A percentile compares a stretch with the other conserved stretches of the same genome.
phyloP scores from a whole-genome alignment of 1,139 yeast species.

The Candida labiduridarum region DNA sequence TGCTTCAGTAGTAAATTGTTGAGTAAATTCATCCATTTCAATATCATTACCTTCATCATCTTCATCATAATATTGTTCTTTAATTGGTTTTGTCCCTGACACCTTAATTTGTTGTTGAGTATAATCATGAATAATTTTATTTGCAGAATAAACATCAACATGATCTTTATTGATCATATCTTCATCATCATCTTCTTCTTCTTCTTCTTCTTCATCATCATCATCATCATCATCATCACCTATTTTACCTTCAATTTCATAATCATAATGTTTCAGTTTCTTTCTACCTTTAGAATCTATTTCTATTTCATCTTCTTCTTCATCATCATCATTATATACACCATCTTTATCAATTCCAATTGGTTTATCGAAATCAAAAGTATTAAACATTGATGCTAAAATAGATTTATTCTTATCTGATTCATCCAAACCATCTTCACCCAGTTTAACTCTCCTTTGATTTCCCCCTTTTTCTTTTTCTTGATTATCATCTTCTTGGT shows the following conservation, averaged over 20 bases:
- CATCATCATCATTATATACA: conserved; percentile 49
- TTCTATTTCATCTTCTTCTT: conserved; percentile 44
- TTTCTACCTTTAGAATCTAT: conserved; percentile 52
- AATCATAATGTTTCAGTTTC: conserved; percentile 36
- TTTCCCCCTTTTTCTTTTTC: too few species aligned
- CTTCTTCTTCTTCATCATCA: conserved; percentile 13
- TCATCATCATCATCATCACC: conserved; percentile 22
- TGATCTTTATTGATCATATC: conserved; percentile 10
- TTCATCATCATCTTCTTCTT: conserved; percentile 11
- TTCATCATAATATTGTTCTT: conserved; percentile 45
- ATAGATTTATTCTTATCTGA: conserved; percentile 43
- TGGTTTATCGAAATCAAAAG: conserved; percentile 65
- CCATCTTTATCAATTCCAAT: conserved; percentile 45
- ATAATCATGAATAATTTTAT: conserved; percentile 25
- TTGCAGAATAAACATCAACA: conserved; percentile 23
- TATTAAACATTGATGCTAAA: conserved; percentile 53
- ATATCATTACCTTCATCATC: conserved; percentile 43
- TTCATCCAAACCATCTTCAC: conserved; percentile 25
- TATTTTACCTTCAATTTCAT: conserved; percentile 37
- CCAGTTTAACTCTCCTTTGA: conserved; percentile 19
- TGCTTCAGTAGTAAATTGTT: conserved; percentile 31
- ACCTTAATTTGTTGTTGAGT: conserved; percentile 12
- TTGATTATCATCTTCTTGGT: conserved; percentile 19
- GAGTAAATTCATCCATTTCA: conserved; percentile 31
- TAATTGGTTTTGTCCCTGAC: conserved; percentile 27